Conservation (phyloP, 2,329 filamentous ascomycete species). For the Cladosporium sp. region DNA sequence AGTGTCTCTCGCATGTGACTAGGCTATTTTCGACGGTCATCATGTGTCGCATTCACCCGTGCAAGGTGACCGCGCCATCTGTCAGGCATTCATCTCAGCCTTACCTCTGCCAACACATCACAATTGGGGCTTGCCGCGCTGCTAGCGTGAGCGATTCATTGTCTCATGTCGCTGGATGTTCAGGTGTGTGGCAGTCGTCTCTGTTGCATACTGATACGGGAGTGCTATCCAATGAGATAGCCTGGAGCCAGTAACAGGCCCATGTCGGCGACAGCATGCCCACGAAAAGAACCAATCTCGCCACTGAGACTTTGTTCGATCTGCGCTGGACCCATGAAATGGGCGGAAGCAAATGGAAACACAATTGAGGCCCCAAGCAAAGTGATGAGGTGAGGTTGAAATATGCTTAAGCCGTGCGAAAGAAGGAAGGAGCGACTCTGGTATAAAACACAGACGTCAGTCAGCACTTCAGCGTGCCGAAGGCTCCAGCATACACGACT, state of each 20-base stretch:
- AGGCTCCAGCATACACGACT: background rate
- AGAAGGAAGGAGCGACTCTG: background rate
- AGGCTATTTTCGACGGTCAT: background rate
- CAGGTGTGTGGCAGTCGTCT: background rate
- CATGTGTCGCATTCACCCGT: no score
- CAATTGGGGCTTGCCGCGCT: background rate
- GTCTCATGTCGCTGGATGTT: background rate
- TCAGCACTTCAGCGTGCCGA: background rate
- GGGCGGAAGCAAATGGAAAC: background rate
- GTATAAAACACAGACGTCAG: background rate
- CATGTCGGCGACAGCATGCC: no score
- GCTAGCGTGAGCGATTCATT: background rate
- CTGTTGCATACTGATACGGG: background rate
- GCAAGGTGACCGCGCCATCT: background rate
- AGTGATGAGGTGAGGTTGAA: background rate
- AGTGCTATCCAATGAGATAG: background rate
- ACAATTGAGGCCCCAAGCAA: background rate
- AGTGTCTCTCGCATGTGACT: background rate
- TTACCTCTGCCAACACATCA: background rate
- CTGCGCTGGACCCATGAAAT: background rate
- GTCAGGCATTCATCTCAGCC: background rate
- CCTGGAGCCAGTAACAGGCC: background rate
- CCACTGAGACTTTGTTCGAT: background rate
- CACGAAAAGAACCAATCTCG: background rate
- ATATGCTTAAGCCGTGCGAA: background rate